Base-by-base conservation (phyloP, 2,329 filamentous ascomycete species). In the Sclerotinia subarctica region DNA sequence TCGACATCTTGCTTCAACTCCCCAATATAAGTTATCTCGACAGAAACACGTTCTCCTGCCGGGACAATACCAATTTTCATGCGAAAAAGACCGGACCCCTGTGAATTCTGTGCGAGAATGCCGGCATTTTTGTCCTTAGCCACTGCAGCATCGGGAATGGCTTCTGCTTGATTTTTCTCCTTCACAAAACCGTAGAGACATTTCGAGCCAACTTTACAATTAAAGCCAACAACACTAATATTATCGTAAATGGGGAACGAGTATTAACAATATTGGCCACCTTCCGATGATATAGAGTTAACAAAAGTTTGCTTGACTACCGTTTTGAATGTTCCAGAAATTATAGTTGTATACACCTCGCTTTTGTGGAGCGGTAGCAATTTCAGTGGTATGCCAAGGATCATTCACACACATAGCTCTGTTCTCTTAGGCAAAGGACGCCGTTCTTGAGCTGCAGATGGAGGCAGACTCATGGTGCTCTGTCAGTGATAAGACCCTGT, bases 231-330 rank as follows among this genome's bases (percentile, higher is more conserved):
- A 0, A 93, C 87, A 10, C 86, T 89, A 19, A 91, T 87, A 10
- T 90, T 90, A 74, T 92, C 88, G 70, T 89, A 91, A 0, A 93
- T 81, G 0, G 91, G 91, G 70, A 93, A 93, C 0, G 83, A 83
- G 75, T 93, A 93, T 17, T 82, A 80, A n/a, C 87, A 82, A 74
- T 91, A 80, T 13, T 81, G 74, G 69, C 88, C 83, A 57, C 26
- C 54, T 17, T 79, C 76, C 2, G 76, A 73, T 1, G 73, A 64
- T 1, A 81, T 81, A 0, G 86, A 83, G 71, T 91, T 92, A 73
- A 81, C 76, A 72, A 90, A 93, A 0, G 80, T 88, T 76, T 92
- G 82, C 0, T 78, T 83, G 57, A 85, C 78, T 0, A 78, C 79
- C 11, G 82, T 84, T 42, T 81, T 78, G 1, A 81, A 82, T 17